Conservation (phyloP, 352 stramenopile genomes). For the Globisporangium ultimum region DNA sequence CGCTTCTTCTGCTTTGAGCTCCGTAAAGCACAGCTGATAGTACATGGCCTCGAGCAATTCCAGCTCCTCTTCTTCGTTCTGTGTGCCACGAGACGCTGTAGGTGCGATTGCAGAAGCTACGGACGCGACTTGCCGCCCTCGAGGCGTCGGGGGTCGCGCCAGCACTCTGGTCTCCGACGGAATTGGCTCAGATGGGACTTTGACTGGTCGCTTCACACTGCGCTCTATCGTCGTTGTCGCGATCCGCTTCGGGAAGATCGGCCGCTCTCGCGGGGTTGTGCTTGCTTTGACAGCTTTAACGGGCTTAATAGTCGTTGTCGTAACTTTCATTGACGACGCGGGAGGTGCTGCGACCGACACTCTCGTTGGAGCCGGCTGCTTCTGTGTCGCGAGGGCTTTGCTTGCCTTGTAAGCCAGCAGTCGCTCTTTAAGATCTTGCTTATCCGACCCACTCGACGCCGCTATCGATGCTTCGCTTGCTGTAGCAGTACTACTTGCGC, state of each 20-base stretch:
- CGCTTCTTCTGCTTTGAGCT: conserved; percentile 30
- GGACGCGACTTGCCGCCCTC: background rate
- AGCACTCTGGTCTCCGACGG: conserved; percentile 5
- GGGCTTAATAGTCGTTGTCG: background rate
- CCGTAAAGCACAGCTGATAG: conserved; percentile 44
- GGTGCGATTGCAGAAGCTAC: background rate
- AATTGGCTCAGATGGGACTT: conserved; percentile 9
- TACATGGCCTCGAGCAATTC: conserved; percentile 50
- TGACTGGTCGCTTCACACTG: conserved; percentile 13
- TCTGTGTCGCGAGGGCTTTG: conserved; percentile 20
- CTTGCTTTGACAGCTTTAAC: background rate
- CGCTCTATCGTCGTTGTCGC: conserved; percentile 7
- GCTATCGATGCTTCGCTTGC: background rate
- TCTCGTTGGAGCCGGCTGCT: background rate
- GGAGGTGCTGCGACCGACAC: background rate
- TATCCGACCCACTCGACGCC: background rate
- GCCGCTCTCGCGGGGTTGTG: conserved; percentile 7
- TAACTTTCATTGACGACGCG: too few species aligned
- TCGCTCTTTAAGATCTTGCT: conserved; percentile 32
- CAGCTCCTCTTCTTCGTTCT: conserved; percentile 30
- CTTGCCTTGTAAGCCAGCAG: conserved; percentile 38
- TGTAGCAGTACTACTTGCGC: background rate
- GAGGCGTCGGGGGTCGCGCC: background rate
- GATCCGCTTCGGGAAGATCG: conserved; percentile 18
- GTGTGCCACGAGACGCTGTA: background rate